Percentiles rank a stretch among this genome's conserved stretches.
Evolutionary conservation across 192 early-diverging fungal genomes (phyloP).

Genomic region (Linnemannia elongata): DNA sequence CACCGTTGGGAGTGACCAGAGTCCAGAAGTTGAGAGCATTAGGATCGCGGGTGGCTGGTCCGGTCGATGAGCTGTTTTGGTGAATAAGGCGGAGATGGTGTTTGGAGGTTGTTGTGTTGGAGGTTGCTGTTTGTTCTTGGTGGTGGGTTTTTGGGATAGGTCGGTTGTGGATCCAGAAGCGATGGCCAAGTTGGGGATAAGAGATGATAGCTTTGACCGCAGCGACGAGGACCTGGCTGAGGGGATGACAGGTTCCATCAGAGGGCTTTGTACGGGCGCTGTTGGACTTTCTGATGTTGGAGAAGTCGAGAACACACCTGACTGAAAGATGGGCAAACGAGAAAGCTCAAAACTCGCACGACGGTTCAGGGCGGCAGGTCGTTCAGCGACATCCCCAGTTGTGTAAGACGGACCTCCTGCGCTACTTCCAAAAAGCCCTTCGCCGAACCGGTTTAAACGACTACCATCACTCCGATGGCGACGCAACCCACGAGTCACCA

Average conservation of each 20-base stretch:
- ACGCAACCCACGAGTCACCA: slow-evolving; percentile 6
- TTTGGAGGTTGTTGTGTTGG: background rate
- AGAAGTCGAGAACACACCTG: background rate
- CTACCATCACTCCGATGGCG: slow-evolving; percentile 36
- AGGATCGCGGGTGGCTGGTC: slow-evolving; percentile 9
- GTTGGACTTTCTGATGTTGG: background rate
- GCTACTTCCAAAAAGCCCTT: background rate
- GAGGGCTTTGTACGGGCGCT: background rate
- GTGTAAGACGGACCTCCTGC: background rate
- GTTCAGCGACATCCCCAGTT: background rate
- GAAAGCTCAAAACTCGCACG: slow-evolving; percentile 21
- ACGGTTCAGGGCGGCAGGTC: background rate
- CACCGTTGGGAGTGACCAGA: slow-evolving; percentile 29
- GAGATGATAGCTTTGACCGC: background rate
- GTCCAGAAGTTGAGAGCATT: slow-evolving; percentile 28
- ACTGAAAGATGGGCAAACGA: background rate
- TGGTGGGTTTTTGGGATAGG: background rate
- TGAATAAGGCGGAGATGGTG: background rate
- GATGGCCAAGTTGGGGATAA: slow-evolving; percentile 1
- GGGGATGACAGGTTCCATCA: slow-evolving; percentile 16
- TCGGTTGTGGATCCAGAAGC: background rate
- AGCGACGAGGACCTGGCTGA: slow-evolving; percentile 28
- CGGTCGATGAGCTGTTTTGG: background rate
- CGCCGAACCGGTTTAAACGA: background rate
- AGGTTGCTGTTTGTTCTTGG: background rate